Conservation (phyloP, 2,329 filamentous ascomycete species). For the Moelleriella libera region DNA sequence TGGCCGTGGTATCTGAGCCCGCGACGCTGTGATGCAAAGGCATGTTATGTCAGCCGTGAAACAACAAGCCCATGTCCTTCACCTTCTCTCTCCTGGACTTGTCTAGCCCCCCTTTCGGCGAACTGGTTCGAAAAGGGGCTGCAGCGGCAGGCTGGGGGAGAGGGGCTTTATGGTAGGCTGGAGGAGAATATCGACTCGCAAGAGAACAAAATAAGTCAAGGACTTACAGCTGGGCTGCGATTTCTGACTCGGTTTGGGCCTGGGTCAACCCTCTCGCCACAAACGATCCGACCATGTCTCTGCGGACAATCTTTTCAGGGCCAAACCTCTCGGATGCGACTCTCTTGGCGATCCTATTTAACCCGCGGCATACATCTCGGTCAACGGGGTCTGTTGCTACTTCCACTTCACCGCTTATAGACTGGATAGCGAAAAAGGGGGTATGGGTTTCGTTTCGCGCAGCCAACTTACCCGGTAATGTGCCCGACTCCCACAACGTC, state of each 20-base stretch:
- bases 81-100: no score
- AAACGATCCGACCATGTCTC: conserved; percentile 37
- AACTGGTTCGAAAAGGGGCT: not conserved
- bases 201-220: not conserved
- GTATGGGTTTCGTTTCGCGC: no score
- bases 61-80: no score
- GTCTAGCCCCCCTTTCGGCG: not conserved
- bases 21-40: conserved; percentile 23
- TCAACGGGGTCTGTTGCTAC: no score
- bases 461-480: conserved; percentile 25
- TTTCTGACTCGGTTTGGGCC: conserved; percentile 27
- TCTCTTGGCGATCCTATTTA: conserved; percentile 23
- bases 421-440: no score
- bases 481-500: conserved; percentile 23
- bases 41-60: no score
- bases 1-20: conserved; percentile 44
- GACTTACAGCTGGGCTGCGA: conserved; percentile 20
- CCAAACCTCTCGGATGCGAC: conserved; percentile 31
- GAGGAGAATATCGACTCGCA: no score
- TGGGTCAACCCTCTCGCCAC: conserved; percentile 22
- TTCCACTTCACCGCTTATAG: no score
- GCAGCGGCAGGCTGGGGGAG: not conserved
- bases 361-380: no score
- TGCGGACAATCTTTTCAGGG: conserved; percentile 23
- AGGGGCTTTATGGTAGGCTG: no score